phyloP scores from a whole-genome alignment of 2,329 filamentous ascomycete species.

The Xylariaceae sp. region DNA sequence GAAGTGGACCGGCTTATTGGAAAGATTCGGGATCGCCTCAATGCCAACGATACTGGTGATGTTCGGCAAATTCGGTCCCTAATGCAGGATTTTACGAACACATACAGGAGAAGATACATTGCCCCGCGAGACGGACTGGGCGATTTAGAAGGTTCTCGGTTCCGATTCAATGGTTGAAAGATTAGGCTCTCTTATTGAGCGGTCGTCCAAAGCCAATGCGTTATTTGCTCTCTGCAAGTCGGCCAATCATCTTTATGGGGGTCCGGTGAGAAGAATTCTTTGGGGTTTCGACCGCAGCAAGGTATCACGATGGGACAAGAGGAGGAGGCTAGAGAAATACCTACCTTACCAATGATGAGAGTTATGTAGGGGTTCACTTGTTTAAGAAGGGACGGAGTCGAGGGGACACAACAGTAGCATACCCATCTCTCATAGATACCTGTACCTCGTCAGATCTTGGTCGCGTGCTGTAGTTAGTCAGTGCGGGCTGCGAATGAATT shows the following conservation, averaged over 20 bases:
- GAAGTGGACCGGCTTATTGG: slow-evolving; percentile 79
- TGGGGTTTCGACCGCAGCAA: too few relatives aligned
- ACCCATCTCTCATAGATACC: too few relatives aligned
- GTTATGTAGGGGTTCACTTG: too few relatives aligned
- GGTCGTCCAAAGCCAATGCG: neutral
- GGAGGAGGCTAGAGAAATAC: too few relatives aligned
- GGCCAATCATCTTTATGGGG: neutral
- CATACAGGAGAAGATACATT: slow-evolving; percentile 88
- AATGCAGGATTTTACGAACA: slow-evolving; percentile 95
- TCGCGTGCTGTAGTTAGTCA: too few relatives aligned
- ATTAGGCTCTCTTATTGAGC: neutral
- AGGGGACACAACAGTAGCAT: too few relatives aligned
- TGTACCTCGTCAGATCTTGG: too few relatives aligned
- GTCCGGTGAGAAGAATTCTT: neutral
- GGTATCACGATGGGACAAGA: too few relatives aligned
- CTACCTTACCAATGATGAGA: too few relatives aligned
- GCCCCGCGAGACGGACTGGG: slow-evolving; percentile 92
- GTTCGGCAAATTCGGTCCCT: slow-evolving; percentile 77
- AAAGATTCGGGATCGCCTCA: slow-evolving; percentile 77
- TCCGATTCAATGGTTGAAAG: slow-evolving; percentile 67
- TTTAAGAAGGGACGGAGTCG: too few relatives aligned
- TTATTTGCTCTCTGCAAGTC: neutral
- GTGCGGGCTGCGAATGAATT: too few relatives aligned
- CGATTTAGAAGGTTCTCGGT: slow-evolving; percentile 79
- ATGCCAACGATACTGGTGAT: slow-evolving; percentile 57